Evolutionary conservation across 1,284 basidiomycete species (phyloP).

Genomic region (Coriolopsis trogii): DNA sequence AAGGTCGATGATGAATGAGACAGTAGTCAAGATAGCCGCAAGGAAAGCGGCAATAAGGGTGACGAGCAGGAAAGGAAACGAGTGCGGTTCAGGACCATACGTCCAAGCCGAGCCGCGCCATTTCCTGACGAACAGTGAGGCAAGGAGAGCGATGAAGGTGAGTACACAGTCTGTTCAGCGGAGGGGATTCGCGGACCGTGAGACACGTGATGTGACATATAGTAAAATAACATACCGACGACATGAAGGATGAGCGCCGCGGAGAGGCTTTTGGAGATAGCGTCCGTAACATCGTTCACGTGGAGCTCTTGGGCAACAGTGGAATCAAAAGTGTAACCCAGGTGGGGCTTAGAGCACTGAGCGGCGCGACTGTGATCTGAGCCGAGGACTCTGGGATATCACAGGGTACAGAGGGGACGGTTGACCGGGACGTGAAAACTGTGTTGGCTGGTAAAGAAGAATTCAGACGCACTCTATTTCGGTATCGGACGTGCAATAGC

Average conservation of each 20-base stretch:
- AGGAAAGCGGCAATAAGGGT: slow-evolving; percentile 27
- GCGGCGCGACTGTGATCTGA: slow-evolving; percentile 38
- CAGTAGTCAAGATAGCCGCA: slow-evolving; percentile 49
- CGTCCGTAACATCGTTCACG: slow-evolving; percentile 38
- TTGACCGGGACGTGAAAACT: slow-evolving; percentile 22
- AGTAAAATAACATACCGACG: slow-evolving; percentile 42
- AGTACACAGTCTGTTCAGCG: slow-evolving; percentile 48
- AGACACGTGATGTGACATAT: slow-evolving; percentile 6
- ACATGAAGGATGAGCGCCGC: slow-evolving; percentile 45
- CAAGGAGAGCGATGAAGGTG: slow-evolving; percentile 52
- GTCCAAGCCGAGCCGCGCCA: slow-evolving; percentile 28
- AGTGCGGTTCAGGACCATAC: slow-evolving; percentile 33
- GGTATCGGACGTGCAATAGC: slow-evolving; percentile 55
- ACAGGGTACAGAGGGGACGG: slow-evolving; percentile 12
- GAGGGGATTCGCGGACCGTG: slow-evolving; percentile 8
- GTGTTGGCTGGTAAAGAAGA: slow-evolving; percentile 16
- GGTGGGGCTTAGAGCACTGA: slow-evolving; percentile 46
- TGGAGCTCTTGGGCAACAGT: slow-evolving; percentile 49
- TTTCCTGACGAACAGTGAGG: slow-evolving; percentile 49
- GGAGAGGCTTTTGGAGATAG: slow-evolving; percentile 45
- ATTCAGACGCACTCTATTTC: slow-evolving; percentile 44
- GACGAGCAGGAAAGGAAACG: slow-evolving; percentile 11
- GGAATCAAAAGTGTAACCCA: slow-evolving; percentile 57
- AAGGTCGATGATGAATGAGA: slow-evolving; percentile 57
- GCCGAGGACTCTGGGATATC: slow-evolving; percentile 41